Percentiles rank a stretch among this genome's conserved stretches.
Evolutionary conservation across 2,329 filamentous ascomycete species (phyloP).

Genomic region (Thelonectria rubi): DNA sequence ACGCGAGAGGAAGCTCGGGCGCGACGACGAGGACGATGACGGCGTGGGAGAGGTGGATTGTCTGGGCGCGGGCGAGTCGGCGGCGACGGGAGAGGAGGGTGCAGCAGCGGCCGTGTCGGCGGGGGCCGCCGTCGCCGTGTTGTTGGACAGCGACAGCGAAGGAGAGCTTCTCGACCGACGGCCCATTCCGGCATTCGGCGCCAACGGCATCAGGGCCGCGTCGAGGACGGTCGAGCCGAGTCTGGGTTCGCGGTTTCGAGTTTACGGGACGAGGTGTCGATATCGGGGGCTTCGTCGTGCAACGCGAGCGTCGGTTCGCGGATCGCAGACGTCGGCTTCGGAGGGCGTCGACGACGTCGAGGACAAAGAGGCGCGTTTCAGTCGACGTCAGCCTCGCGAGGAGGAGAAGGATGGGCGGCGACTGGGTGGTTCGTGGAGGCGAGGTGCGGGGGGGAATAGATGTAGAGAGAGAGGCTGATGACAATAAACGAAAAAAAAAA

Average conservation of each 20-base stretch:
- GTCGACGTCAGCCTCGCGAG: constrained; percentile 19
- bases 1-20: constrained; percentile 59
- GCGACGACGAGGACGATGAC: constrained; percentile 39
- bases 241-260: constrained; percentile 21
- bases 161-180: constrained; percentile 41
- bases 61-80: constrained; percentile 47
- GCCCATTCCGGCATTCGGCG: constrained; percentile 43
- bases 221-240: constrained; percentile 33
- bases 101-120: constrained; percentile 43
- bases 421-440: not conserved
- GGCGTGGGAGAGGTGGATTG: constrained; percentile 37
- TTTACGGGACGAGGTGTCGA: constrained; percentile 25
- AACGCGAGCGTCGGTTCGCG: constrained; percentile 27
- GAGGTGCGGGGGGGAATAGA: not conserved
- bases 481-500: not conserved
- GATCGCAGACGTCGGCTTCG: constrained; percentile 27
- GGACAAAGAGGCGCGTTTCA: constrained; percentile 29
- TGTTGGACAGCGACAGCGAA: constrained; percentile 48
- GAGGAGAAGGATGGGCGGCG: not conserved
- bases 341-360: constrained; percentile 14
- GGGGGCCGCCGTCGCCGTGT: constrained; percentile 52
- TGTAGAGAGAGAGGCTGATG: too few relatives aligned
- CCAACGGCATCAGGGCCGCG: constrained; percentile 41
- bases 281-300: constrained; percentile 5
- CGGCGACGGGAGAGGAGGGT: constrained; percentile 29